Base-by-base conservation (phyloP, 345 rosid species). In the Salix purpurea region DNA sequence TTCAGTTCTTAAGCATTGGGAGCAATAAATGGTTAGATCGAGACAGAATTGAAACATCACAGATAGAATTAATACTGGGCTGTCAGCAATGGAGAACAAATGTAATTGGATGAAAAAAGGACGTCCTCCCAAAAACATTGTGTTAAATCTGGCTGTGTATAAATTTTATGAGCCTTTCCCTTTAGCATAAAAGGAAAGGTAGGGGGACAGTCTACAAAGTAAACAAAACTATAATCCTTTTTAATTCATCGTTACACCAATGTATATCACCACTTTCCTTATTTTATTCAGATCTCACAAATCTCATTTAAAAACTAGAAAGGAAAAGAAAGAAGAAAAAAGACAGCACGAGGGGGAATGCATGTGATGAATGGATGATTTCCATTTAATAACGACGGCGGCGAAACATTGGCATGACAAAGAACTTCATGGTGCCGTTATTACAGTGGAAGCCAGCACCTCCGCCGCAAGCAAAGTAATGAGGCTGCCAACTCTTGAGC, bases 391-490 rank as follows among this genome's bases (percentile, higher is more conserved):
- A 52, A 83, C 80, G 73, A 54, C 78, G 82, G 23, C 72, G 82
- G 23, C 72, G 90, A 34, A 79, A 72, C 65, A 84, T 44, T 1
- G 96, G 93, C 81, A 81, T 40, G 54, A 86, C 85, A 23, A 79
- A 78, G 76, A 94, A 92, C 88, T 87, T 91, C 97, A 92, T 94
- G 62, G 70, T 75, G 10, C 96, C 97, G 23, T 77, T 76, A 65
- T 56, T 86, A 80, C 98, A 94, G 18, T 92, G 97, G 77, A 86
- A 12, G 56, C 96, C 93, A 0, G 79, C 74, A 11, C 74, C 84
- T 70, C 82, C 91, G 1, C 96, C 97, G 30, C 96, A 94, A 1
- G 96, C 90, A 40, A 92, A 89, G 86, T 80, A 91, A 84, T 89
- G 74, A 42, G 92, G 88, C 39, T 44, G 58, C 90, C 87, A 80